Evolutionary conservation across 2,329 filamentous ascomycete genomes (phyloP).

Genomic region (Basipetospora chlamydospora): DNA sequence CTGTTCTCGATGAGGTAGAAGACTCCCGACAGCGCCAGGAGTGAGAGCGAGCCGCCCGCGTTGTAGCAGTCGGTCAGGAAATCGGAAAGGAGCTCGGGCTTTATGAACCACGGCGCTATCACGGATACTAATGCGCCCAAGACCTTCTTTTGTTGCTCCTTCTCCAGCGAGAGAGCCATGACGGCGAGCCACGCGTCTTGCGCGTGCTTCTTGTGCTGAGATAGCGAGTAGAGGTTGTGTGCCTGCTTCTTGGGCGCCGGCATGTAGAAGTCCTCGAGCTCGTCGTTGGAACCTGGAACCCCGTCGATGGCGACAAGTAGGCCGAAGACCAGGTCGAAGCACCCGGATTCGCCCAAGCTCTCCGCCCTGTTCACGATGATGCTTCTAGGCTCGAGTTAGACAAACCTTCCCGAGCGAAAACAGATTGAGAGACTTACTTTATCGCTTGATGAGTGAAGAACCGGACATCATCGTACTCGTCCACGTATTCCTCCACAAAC

Average conservation of each 20-base stretch:
- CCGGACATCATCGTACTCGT: slow-evolving; percentile 69
- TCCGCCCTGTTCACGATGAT: slow-evolving; percentile 1
- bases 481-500: slow-evolving; percentile 65
- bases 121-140: slow-evolving; percentile 60
- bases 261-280: slow-evolving; percentile 56
- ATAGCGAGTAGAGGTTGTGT: slow-evolving; percentile 48
- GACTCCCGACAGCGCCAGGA: slow-evolving; percentile 80
- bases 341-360: slow-evolving; percentile 13
- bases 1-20: slow-evolving; percentile 89
- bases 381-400: not conserved
- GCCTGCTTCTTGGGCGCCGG: slow-evolving; percentile 50
- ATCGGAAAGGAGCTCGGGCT: slow-evolving; percentile 83
- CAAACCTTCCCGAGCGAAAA: too few relatives aligned
- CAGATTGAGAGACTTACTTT: slow-evolving; percentile 43
- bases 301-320: slow-evolving; percentile 54
- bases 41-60: slow-evolving; percentile 68
- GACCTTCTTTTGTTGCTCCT: slow-evolving; percentile 65
- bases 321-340: slow-evolving; percentile 44
- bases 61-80: slow-evolving; percentile 94
- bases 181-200: slow-evolving; percentile 80
- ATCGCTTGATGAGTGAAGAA: slow-evolving; percentile 68
- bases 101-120: slow-evolving; percentile 79
- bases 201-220: slow-evolving; percentile 61
- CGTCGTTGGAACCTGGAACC: slow-evolving; percentile 51
- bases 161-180: slow-evolving; percentile 50